These are phyloP conservation scores for Huntiella decipiens DNA, from an alignment of 2,329 filamentous ascomycete genomes.

Conservation along the genomic window DNA sequence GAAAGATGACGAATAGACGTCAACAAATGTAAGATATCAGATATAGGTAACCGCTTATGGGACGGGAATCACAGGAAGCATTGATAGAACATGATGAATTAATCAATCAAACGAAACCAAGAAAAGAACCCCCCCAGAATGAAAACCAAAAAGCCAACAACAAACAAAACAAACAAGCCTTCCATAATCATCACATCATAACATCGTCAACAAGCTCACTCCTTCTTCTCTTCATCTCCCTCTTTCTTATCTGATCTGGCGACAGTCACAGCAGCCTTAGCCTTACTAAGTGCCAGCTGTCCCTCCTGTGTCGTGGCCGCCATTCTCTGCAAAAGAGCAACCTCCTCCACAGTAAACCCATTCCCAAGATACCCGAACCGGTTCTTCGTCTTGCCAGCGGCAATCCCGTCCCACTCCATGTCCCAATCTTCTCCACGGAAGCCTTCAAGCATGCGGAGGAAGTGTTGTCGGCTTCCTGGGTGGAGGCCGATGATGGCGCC, in stretches of 20 bases:
- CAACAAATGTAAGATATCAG: not conserved
- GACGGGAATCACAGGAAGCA: too few relatives aligned
- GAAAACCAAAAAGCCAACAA: not conserved
- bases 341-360: slow-evolving; percentile 30
- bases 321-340: slow-evolving; percentile 5
- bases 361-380: slow-evolving; percentile 34
- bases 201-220: not conserved
- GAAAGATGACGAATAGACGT: not conserved
- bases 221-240: not conserved
- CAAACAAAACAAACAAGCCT: not conserved
- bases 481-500: slow-evolving; percentile 31
- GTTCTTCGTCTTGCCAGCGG: slow-evolving; percentile 18
- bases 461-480: slow-evolving; percentile 31
- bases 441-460: slow-evolving; percentile 32
- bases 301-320: slow-evolving; percentile 1
- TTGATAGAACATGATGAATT: too few relatives aligned
- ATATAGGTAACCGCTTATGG: not conserved
- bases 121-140: not conserved
- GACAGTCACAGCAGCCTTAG: not conserved
- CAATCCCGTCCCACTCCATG: slow-evolving; percentile 23
- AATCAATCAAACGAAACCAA: not conserved
- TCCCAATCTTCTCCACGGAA: slow-evolving; percentile 35
- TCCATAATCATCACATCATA: not conserved
- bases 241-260: not conserved
- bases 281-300: not conserved